Percentiles rank a stretch among this genome's conserved stretches.
Conservation (phyloP, 345 rosid genomes). For the Angophora floribunda region DNA sequence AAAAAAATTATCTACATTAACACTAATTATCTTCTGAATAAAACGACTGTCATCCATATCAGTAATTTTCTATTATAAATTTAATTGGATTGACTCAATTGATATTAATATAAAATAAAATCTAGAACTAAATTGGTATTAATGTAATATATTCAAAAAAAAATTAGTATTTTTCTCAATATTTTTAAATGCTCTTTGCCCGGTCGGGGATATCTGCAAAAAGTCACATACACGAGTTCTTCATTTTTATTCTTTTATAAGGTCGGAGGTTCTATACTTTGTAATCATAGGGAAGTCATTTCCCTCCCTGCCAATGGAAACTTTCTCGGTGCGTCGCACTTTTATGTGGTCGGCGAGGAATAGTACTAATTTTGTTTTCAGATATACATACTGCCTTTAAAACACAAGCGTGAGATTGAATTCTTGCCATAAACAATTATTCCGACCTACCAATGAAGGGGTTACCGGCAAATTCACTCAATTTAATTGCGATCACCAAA, state of each 20-base stretch:
- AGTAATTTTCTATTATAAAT: too few species aligned
- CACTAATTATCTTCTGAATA: too few species aligned
- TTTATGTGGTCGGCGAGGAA: neutral
- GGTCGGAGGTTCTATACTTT: neutral
- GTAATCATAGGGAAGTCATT: neutral
- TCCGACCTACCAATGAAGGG: too few species aligned
- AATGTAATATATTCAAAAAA: too few species aligned
- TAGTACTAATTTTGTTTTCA: neutral
- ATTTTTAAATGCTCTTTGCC: neutral
- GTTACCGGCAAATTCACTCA: too few species aligned
- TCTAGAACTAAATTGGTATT: too few species aligned
- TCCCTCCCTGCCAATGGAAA: neutral
- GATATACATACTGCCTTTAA: neutral
- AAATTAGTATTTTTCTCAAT: too few species aligned
- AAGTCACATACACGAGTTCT: neutral
- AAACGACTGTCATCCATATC: too few species aligned
- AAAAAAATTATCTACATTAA: too few species aligned
- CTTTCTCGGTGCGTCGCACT: neutral
- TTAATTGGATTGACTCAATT: too few species aligned
- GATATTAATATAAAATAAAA: too few species aligned
- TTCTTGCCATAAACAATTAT: neutral
- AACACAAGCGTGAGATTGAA: neutral
- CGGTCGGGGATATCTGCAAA: neutral
- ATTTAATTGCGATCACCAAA: too few species aligned
- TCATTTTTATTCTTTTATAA: neutral